Conservation (phyloP, 164 flowering plant species). For the Vitis rotundifolia region DNA sequence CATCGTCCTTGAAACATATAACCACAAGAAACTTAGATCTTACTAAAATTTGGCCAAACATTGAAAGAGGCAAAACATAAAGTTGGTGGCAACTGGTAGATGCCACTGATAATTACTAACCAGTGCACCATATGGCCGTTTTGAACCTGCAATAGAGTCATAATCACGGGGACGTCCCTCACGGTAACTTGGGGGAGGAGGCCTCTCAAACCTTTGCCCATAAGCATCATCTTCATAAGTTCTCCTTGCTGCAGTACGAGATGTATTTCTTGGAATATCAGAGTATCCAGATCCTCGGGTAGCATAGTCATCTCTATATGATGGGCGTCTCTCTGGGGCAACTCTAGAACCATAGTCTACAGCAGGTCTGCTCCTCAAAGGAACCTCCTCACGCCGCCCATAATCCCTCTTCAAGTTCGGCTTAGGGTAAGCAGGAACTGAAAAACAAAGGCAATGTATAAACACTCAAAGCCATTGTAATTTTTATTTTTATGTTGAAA, state of each 20-base stretch:
- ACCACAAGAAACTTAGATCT: not conserved
- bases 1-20: slow-evolving; percentile 61
- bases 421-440: slow-evolving; percentile 82
- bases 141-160: slow-evolving; percentile 82
- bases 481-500: too few relatives aligned
- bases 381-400: slow-evolving; percentile 66
- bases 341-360: slow-evolving; percentile 69
- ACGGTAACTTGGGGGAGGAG: slow-evolving; percentile 69
- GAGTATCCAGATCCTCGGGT: slow-evolving; percentile 66
- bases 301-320: slow-evolving; percentile 75
- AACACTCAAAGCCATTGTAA: not conserved
- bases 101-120: slow-evolving; percentile 36
- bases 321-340: slow-evolving; percentile 57
- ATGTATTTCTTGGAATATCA: slow-evolving; percentile 55
- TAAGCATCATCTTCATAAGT: slow-evolving; percentile 81
- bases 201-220: slow-evolving; percentile 77
- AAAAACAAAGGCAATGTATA: not conserved
- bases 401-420: slow-evolving; percentile 81
- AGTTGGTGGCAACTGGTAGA: not conserved
- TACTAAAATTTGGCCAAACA: not conserved
- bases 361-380: slow-evolving; percentile 71
- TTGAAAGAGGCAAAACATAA: not conserved
- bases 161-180: slow-evolving; percentile 80
- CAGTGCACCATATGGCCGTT: slow-evolving; percentile 80
- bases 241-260: slow-evolving; percentile 67